phyloP scores from a whole-genome alignment of 306 rosid species.

The Abrus pulchellus region DNA sequence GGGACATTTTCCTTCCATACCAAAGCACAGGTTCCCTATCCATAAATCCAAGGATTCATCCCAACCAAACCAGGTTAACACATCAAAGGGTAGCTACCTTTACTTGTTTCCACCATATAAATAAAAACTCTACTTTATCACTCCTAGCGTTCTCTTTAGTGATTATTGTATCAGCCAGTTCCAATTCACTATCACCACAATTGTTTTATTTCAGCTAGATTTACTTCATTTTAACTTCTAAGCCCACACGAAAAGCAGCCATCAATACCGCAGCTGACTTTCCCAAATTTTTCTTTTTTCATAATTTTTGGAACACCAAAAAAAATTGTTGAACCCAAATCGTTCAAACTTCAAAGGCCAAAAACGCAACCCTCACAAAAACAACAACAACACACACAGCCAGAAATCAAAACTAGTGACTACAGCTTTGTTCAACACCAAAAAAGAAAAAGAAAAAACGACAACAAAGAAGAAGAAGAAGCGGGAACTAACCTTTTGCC shows the following conservation, averaged over 20 bases:
- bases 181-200: neutral
- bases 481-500: slow-evolving; percentile 77
- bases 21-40: neutral
- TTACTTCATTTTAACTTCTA: slow-evolving; percentile 10
- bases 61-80: neutral
- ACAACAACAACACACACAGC: neutral
- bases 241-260: neutral
- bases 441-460: neutral
- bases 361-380: neutral
- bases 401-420: slow-evolving; percentile 9
- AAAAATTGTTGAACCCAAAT: neutral
- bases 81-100: neutral
- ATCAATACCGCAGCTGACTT: neutral
- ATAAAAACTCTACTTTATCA: neutral
- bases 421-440: slow-evolving; percentile 1
- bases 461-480: neutral
- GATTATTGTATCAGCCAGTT: slow-evolving; percentile 1
- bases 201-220: slow-evolving; percentile 12
- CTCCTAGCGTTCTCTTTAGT: neutral
- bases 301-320: neutral
- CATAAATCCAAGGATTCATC: neutral
- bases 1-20: neutral
- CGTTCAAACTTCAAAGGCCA: neutral
- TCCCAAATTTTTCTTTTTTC: neutral
- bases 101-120: neutral